Percentiles rank a stretch among this genome's conserved stretches.
phyloP scores from a whole-genome alignment of 2,329 filamentous ascomycete species.

The Fusarium beomiforme region DNA sequence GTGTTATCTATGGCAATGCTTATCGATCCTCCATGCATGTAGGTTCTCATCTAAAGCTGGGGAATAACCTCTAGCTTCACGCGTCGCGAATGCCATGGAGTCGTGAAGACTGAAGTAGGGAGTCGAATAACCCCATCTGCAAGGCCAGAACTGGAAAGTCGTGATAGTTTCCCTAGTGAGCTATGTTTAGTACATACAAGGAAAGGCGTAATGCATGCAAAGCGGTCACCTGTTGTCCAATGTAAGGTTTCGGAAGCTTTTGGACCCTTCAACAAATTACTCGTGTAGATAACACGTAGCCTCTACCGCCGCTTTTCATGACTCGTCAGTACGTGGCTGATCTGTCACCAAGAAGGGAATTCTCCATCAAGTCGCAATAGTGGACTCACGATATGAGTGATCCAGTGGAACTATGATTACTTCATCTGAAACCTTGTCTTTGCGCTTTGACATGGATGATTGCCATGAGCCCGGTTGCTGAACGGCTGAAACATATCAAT shows the following conservation, averaged over 20 bases:
- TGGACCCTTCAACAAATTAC: too few relatives aligned
- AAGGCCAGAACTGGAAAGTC: not conserved
- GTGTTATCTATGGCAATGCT: not conserved
- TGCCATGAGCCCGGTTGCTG: not conserved
- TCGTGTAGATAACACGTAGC: not conserved
- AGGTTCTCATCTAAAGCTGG: not conserved
- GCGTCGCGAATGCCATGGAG: too few relatives aligned
- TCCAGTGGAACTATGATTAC: not conserved
- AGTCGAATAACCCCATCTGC: rapidly evolving
- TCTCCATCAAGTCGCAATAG: not conserved
- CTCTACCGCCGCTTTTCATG: not conserved
- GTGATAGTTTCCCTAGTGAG: not conserved
- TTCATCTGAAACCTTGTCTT: not conserved
- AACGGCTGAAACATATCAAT: not conserved
- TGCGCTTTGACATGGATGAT: rapidly evolving
- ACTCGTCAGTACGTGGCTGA: not conserved
- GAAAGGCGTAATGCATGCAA: not conserved
- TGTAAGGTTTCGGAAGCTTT: not conserved
- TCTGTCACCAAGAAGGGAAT: too few relatives aligned
- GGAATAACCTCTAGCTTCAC: not conserved
- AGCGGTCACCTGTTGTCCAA: not conserved
- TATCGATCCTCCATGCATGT: not conserved
- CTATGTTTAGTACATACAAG: not conserved
- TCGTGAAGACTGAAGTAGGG: too few relatives aligned
- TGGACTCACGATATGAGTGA: not conserved